Conservation (phyloP, 1,284 basidiomycete species). For the Ustilago trichophora region DNA sequence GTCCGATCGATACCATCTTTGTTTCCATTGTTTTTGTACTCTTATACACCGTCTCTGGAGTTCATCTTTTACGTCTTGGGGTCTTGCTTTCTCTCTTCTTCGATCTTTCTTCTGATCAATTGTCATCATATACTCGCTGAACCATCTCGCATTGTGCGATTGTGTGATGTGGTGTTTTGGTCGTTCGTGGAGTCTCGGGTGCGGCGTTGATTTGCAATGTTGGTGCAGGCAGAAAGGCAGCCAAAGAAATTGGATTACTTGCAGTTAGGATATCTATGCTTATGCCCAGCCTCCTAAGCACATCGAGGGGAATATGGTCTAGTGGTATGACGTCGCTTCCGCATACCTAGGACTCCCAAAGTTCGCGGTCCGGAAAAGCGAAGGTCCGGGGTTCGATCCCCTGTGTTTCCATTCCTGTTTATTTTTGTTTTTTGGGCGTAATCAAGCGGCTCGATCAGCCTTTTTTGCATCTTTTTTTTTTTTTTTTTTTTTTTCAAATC, state of each 20-base stretch:
- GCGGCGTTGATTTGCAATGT: no score
- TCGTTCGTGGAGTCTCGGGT: no score
- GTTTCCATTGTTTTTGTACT: conserved; percentile 37
- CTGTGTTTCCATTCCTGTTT: conserved; percentile 51
- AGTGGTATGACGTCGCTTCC: conserved; percentile 56
- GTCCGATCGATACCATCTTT: conserved; percentile 6
- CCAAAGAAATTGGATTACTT: no score
- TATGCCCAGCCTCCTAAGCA: not conserved
- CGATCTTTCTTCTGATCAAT: not conserved
- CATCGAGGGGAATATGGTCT: conserved; percentile 48
- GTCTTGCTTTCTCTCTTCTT: conserved; percentile 12
- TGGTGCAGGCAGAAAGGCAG: no score
- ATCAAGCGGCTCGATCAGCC: not conserved
- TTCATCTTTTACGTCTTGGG: conserved; percentile 24
- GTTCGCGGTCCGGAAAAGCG: conserved; percentile 33
- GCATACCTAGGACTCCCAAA: conserved; percentile 16
- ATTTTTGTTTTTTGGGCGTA: conserved; percentile 11
- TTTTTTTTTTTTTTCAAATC: not conserved
- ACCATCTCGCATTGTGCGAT: not conserved
- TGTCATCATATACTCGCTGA: conserved; percentile 38
- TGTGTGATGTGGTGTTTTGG: not conserved
- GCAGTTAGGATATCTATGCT: conserved; percentile 8
- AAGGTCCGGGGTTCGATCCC: conserved; percentile 55
- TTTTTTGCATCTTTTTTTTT: not conserved
- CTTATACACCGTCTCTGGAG: conserved; percentile 47